Conservation (phyloP, 495 filamentous ascomycete genomes). For the Lophiotrema nucula region DNA sequence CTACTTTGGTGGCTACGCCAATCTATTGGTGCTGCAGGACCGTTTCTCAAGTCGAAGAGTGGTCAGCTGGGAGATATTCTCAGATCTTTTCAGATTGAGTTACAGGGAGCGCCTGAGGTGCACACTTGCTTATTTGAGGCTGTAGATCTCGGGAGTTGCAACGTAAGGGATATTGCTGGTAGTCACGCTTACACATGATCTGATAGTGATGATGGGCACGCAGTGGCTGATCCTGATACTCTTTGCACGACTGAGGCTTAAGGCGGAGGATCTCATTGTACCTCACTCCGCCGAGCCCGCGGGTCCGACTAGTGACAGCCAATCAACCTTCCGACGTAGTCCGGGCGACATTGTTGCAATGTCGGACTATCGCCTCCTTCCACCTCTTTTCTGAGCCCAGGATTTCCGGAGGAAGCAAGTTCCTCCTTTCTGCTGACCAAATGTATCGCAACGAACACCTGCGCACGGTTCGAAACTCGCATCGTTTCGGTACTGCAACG, state of each 20-base stretch:
- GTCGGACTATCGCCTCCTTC: background rate
- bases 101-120: background rate
- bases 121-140: background rate
- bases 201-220: background rate
- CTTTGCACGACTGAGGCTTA: too few species aligned
- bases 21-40: constrained; percentile 6
- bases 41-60: background rate
- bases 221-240: background rate
- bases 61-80: constrained; percentile 1
- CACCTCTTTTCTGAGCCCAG: background rate
- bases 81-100: background rate
- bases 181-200: background rate
- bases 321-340: too few species aligned
- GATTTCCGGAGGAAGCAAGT: background rate
- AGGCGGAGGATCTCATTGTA: too few species aligned
- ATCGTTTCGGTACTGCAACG: background rate
- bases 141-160: background rate
- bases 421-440: background rate
- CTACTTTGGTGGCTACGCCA: background rate
- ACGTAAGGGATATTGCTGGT: background rate
- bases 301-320: too few species aligned
- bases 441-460: background rate
- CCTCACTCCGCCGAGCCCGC: too few species aligned
- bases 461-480: background rate
- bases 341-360: too few species aligned